Percentiles rank a stretch among this genome's conserved stretches.
These are phyloP conservation scores for California macrophylla DNA, from an alignment of 441 rosid species.

Conservation along the genomic window DNA sequence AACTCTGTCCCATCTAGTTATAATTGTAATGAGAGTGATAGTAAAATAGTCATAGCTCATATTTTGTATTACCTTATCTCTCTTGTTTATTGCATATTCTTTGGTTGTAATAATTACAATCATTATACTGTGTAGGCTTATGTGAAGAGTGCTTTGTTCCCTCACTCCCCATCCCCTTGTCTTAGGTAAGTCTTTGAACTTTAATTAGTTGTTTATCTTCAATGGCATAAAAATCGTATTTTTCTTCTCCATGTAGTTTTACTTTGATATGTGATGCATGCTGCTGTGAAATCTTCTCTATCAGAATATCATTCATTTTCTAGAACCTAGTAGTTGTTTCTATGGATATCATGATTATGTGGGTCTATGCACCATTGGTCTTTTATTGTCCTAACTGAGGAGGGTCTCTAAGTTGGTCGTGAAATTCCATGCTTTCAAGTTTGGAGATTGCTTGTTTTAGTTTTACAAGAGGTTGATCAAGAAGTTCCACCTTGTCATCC, in stretches of 20 bases:
- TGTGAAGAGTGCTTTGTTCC: slow-evolving; percentile 64
- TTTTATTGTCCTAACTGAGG: not conserved
- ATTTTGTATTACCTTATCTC: not conserved
- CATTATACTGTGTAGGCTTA: slow-evolving; percentile 43
- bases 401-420: not conserved
- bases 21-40: not conserved
- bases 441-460: not conserved
- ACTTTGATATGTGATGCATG: not conserved
- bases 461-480: no score
- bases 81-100: not conserved
- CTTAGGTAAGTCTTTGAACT: slow-evolving; percentile 43
- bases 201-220: not conserved
- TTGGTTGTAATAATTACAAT: not conserved
- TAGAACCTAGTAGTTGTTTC: not conserved
- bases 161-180: slow-evolving; percentile 74
- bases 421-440: not conserved
- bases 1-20: not conserved
- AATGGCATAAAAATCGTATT: not conserved
- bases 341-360: not conserved
- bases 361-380: not conserved
- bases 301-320: not conserved
- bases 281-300: not conserved
- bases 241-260: not conserved
- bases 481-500: no score
- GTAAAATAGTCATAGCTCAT: not conserved